A percentile compares a stretch with the other conserved stretches of the same genome.
Evolutionary conservation across 164 flowering plant species (phyloP).

Genomic region (Stephania yunnanensis): DNA sequence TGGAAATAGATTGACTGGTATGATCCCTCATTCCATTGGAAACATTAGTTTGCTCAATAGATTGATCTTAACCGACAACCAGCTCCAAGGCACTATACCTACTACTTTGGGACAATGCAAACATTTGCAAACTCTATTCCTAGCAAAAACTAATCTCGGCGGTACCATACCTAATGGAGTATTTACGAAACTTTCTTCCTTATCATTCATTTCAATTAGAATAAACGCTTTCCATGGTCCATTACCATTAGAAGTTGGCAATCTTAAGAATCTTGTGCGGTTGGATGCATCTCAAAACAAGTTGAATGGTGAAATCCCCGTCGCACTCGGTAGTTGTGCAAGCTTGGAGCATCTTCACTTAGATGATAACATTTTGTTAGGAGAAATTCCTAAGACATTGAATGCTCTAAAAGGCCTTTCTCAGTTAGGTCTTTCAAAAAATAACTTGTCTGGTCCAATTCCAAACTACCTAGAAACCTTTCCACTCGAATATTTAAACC

Average conservation of each 20-base stretch:
- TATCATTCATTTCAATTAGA: background rate
- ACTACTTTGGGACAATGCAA: constrained; percentile 2
- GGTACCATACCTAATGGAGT: constrained; percentile 17
- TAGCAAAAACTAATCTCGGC: constrained; percentile 14
- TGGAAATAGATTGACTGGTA: background rate
- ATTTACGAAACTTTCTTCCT: background rate
- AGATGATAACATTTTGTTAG: background rate
- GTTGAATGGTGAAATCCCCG: background rate
- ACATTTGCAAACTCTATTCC: background rate
- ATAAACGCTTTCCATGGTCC: constrained; percentile 16
- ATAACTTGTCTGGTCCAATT: constrained; percentile 14
- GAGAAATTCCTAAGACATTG: background rate
- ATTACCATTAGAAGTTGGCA: constrained; percentile 1
- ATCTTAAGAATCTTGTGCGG: background rate
- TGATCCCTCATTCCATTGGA: constrained; percentile 7
- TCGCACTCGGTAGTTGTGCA: background rate
- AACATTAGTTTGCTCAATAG: background rate
- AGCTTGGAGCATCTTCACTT: background rate
- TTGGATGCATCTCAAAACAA: constrained; percentile 1
- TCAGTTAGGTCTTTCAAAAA: constrained; percentile 9
- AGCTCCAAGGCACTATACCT: constrained; percentile 7
- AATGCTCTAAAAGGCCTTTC: background rate
- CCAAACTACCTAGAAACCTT: constrained; percentile 2
- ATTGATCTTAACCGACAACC: background rate
- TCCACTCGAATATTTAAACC: background rate